These are phyloP conservation scores for Monotropa hypopitys DNA, from an alignment of 179 eudicot species.

Conservation along the genomic window DNA sequence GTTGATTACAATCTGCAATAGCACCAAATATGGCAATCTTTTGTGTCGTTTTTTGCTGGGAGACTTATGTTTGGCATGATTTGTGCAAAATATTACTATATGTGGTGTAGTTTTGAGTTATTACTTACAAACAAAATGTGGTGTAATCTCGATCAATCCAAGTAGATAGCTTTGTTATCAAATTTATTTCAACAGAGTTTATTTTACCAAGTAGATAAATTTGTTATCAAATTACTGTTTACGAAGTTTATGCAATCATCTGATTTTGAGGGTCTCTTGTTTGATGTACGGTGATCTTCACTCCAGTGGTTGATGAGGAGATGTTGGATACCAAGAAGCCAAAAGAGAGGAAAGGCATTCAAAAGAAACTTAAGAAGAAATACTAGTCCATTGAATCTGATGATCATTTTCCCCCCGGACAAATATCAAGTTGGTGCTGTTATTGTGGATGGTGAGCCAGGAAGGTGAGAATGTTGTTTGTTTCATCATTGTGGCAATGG, in stretches of 20 bases:
- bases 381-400: slow-evolving; percentile 44
- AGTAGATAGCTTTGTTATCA: background rate
- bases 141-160: background rate
- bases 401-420: slow-evolving; percentile 22
- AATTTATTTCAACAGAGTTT: background rate
- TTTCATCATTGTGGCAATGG: background rate
- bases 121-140: background rate
- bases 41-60: background rate
- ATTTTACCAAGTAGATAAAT: background rate
- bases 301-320: slow-evolving; percentile 44
- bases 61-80: background rate
- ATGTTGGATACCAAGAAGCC: slow-evolving; percentile 27
- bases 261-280: background rate
- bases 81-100: background rate
- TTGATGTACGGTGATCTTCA: slow-evolving; percentile 1
- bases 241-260: background rate
- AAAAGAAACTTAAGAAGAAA: slow-evolving; percentile 42
- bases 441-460: slow-evolving; percentile 15
- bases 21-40: background rate
- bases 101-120: background rate
- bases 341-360: slow-evolving; percentile 12
- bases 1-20: background rate
- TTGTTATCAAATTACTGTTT: background rate
- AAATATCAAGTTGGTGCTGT: slow-evolving; percentile 22
- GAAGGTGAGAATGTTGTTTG: slow-evolving; percentile 22